phyloP scores from a whole-genome alignment of 2,329 filamentous ascomycete genomes.

The Mycosphaerelloides madeirae region DNA sequence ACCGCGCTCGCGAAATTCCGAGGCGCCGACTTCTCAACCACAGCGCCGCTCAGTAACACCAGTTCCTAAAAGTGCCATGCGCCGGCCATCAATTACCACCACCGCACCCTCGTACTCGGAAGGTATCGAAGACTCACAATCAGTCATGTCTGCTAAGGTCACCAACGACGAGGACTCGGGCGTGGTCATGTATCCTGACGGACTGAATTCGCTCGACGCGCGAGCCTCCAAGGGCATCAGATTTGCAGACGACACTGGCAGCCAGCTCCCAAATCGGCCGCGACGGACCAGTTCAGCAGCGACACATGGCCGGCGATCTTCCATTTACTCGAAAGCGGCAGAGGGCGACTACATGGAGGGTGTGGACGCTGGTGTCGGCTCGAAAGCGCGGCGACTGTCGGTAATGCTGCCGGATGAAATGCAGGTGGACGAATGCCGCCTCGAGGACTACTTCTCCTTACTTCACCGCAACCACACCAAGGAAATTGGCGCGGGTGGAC shows the following conservation, averaged over 20 bases:
- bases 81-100: neutral
- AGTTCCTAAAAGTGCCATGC: neutral
- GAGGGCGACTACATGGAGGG: conserved; percentile 28
- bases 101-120: conserved; percentile 12
- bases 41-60: no score
- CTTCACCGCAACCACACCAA: conserved; percentile 68
- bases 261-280: conserved; percentile 7
- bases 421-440: conserved; percentile 41
- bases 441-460: conserved; percentile 49
- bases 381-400: conserved; percentile 33
- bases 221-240: conserved; percentile 13
- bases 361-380: conserved; percentile 31
- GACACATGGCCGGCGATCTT: conserved; percentile 26
- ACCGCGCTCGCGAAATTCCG: no score
- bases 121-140: conserved; percentile 14
- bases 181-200: conserved; percentile 15
- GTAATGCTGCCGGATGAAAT: conserved; percentile 28
- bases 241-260: conserved; percentile 16
- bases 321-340: conserved; percentile 28
- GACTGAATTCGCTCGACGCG: conserved; percentile 14
- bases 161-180: conserved; percentile 5
- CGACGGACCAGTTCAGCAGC: conserved; percentile 26
- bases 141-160: conserved; percentile 6
- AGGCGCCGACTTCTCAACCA: no score
- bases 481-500: conserved; percentile 74